phyloP scores from a whole-genome alignment of 2,329 filamentous ascomycete genomes.

The Ascochyta rabiei region DNA sequence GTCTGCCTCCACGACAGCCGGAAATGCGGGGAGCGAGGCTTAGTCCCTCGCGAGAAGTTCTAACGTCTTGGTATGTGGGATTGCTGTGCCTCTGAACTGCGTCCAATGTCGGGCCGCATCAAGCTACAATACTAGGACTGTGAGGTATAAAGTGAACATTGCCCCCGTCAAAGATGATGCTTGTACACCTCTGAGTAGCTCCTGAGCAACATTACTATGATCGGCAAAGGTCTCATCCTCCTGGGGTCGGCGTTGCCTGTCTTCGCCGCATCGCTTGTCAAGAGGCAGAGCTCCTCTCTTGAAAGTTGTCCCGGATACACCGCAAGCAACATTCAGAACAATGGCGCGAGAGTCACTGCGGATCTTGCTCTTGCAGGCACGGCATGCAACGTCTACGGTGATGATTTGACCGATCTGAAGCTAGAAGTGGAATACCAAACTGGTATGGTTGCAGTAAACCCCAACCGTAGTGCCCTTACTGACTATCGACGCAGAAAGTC shows the following conservation, averaged over 20 bases:
- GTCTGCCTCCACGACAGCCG: constrained; percentile 17
- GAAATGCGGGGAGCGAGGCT: constrained; percentile 30
- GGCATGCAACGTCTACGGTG: constrained; percentile 66
- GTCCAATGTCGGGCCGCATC: constrained; percentile 13
- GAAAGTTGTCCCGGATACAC: constrained; percentile 68
- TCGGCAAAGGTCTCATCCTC: constrained; percentile 30
- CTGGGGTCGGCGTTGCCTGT: constrained; percentile 30
- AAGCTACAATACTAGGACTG: background rate
- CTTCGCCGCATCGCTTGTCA: constrained; percentile 22
- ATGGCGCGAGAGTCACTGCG: constrained; percentile 65
- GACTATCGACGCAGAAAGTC: constrained; percentile 55
- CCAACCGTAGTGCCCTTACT: constrained; percentile 60
- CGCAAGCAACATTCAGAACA: constrained; percentile 64
- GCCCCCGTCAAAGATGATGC: background rate
- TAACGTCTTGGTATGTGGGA: constrained; percentile 12
- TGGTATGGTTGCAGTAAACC: constrained; percentile 56
- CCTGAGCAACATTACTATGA: constrained; percentile 26
- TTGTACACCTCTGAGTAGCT: background rate
- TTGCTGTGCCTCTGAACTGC: constrained; percentile 2
- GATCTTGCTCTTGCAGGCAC: constrained; percentile 70
- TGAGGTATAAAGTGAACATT: constrained; percentile 4
- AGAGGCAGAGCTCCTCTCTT: constrained; percentile 29
- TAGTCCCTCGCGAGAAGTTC: constrained; percentile 18
- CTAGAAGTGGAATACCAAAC: constrained; percentile 66
- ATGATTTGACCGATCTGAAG: constrained; percentile 61